Base-by-base conservation (phyloP, 345 rosid species). In the Sapria himalayana region DNA sequence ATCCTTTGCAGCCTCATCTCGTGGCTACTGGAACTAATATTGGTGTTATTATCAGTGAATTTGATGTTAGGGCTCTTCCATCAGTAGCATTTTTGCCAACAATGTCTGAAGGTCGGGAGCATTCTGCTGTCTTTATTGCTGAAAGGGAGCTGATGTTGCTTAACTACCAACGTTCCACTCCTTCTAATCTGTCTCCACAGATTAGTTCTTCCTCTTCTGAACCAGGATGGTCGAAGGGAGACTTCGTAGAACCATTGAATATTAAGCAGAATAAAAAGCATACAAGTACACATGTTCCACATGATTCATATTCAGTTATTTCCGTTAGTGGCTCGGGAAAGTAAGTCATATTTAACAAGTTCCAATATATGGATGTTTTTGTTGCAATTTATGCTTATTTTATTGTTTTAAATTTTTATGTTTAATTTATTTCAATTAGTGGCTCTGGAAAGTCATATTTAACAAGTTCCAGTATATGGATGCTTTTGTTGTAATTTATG, bases 241-340 rank as follows among this genome's bases (percentile, higher is more conserved):
- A 77, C 41, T 50, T 68, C 14, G 58, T 66, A 52, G 95, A 89
- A 54, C 52, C 70, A 52, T 59, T 89, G 35, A 74, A 67, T 42
- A 76, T 82, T 55, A 89, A 76, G 70, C 98, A 79, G 73, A 64
- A 57, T 35, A 89, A 74, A 61, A 79, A 67, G 74, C 86, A 79
- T 54, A 74, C 79, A 22, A 79, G 84, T 60, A 85, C 95, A 8
- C 81, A 94, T 52, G 95, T 82, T 69, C 93, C 85, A 22, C 82
- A 82, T 52, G 98, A 89, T 74, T 84, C 95, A 38, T 79, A 89
- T 65, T 79, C 95, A 3, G 73, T 82, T 69, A 76, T 89, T 59
- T 79, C 98, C 20, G 66, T 76, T 19, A 89, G 98, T 85, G 74
- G 84, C 68, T 89, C 98, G 1, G 93, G 98, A 46, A 89, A 79